Evolutionary conservation across 768 basidiomycete genomes (phyloP), one percentile per base, ranked within the genome.

Genomic region (Leccinum obscurum): DNA sequence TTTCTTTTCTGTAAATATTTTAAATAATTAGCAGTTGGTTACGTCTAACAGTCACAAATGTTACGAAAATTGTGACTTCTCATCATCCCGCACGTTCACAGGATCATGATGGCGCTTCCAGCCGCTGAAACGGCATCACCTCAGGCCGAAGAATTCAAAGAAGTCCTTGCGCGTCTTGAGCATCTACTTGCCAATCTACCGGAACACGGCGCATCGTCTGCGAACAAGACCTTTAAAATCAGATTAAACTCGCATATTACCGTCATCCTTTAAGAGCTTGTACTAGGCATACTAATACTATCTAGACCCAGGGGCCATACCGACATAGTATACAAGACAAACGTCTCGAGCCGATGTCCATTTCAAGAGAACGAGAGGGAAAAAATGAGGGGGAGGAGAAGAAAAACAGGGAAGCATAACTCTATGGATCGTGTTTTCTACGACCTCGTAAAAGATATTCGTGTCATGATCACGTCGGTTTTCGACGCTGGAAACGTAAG

Each of bases 341-440:
- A 52, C 49, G 14, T 41, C 50, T 51, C 14, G 39, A 57, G 51
- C 51, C 37, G 54, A 57, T 66, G 64, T 62, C 54, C 55, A 62
- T 56, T 20, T 22, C 37, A 10, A 49, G 20, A 52, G 24, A 26
- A 9, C 34, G 24, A 4, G 6, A 52, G 24, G 2, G 3, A 6
- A 46, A 41, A 9, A 41, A 32, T 11, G 35, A 37, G 35, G 2
- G 13, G 37, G 6, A 37, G 37, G 6, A 37, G 15, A 37, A 37
- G 37, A 37, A 37, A 37, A 37, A 37, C 6, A 7, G 15, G 28
- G 10, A n/a, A 34, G 44, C 8, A 26, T 9, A 15, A 20, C 20
- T 11, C 35, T 30, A 56, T 24, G 15, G 15, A 1, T 32, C 48
- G 48, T 51, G 49, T 58, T 32, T 15, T 64, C 61, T 14, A 57